Evolutionary conservation across 164 flowering plant species (phyloP), one percentile per base, ranked within the genome.

Genomic region (Santalum album): DNA sequence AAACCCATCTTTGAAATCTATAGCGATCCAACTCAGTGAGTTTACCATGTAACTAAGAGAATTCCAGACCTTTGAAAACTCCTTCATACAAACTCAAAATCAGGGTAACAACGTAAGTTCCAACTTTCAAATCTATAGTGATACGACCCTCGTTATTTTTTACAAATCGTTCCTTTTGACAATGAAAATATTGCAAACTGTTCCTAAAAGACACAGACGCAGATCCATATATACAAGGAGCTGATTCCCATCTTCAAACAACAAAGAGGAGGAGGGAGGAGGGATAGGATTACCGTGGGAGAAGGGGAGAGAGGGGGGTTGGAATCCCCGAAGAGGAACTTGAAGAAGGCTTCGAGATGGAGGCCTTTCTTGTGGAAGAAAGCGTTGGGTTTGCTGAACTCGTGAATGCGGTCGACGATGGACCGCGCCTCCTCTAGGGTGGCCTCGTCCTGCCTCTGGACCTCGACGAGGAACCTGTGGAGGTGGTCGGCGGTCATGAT

Each of bases 391-490:
- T 78, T 80, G 60, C 61, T 74, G 47, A 63, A 52, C 19, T 69
- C 70, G 39, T 61, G 65, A 21, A 71, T 62, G 48, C 62, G 54
- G 18, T 81, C 79, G 6, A 88, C 50, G 25, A 83, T 73, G 2
- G 65, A 74, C 54, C 81, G 86, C 1, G 95, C 99, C 7, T 86
- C 89, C 23, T 77, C 82, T 2, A 16, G 32, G 12, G 85, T 76
- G 16, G 83, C 81, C 0, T 67, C 66, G 0, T 56, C 66, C 46
- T 86, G 78, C 18, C 67, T 66, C 70, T 88, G 98, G 11, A 70
- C 72, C 59, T 88, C 89, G 11, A 69, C 59, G 55, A 92, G 44
- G 75, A 92, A 92, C 25, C 76, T 53, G 3, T 70, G 84, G 24
- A 92, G 73, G 27, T 78, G 76, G 43, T 80, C 87, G 15, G 57